Percentiles rank a stretch among this genome's conserved stretches.
phyloP scores from a whole-genome alignment of 2,329 filamentous ascomycete species.

The Trematosphaeria pertusa region DNA sequence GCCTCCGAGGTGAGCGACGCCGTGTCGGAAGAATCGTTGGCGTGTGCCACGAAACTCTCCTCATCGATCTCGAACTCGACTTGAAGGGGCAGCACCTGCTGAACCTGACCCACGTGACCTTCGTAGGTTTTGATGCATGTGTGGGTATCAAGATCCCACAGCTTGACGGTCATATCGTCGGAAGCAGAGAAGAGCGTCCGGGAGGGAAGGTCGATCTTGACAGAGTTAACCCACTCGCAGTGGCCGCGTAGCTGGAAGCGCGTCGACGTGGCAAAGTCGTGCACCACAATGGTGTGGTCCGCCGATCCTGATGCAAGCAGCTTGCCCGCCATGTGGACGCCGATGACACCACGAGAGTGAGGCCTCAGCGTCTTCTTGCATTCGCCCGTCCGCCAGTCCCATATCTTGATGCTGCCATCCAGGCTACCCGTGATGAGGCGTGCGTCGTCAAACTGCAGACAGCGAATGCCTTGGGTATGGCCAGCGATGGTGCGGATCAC shows the following conservation, averaged over 20 bases:
- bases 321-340: slow-evolving; percentile 84
- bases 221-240: slow-evolving; percentile 95
- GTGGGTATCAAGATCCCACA: slow-evolving; percentile 91
- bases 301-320: slow-evolving; percentile 88
- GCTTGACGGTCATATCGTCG: slow-evolving; percentile 87
- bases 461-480: slow-evolving; percentile 82
- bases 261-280: slow-evolving; percentile 86
- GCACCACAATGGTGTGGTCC: slow-evolving; percentile 89
- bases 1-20: slow-evolving; percentile 43
- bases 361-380: slow-evolving; percentile 81
- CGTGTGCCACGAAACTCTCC: slow-evolving; percentile 60
- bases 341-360: slow-evolving; percentile 83
- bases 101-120: slow-evolving; percentile 93
- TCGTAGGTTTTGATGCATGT: slow-evolving; percentile 78
- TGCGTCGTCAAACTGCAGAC: slow-evolving; percentile 89
- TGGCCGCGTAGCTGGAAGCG: slow-evolving; percentile 84
- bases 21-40: slow-evolving; percentile 53
- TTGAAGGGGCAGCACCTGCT: slow-evolving; percentile 85
- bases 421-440: slow-evolving; percentile 91
- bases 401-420: slow-evolving; percentile 87
- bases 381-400: slow-evolving; percentile 94
- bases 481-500: slow-evolving; percentile 84
- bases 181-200: slow-evolving; percentile 91
- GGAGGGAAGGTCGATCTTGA: slow-evolving; percentile 81
- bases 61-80: slow-evolving; percentile 90